A percentile compares a stretch with the other conserved stretches of the same genome.
These are phyloP conservation scores for Paecilomyces sp. DNA, from an alignment of 2,329 filamentous ascomycete species.

Conservation along the genomic window DNA sequence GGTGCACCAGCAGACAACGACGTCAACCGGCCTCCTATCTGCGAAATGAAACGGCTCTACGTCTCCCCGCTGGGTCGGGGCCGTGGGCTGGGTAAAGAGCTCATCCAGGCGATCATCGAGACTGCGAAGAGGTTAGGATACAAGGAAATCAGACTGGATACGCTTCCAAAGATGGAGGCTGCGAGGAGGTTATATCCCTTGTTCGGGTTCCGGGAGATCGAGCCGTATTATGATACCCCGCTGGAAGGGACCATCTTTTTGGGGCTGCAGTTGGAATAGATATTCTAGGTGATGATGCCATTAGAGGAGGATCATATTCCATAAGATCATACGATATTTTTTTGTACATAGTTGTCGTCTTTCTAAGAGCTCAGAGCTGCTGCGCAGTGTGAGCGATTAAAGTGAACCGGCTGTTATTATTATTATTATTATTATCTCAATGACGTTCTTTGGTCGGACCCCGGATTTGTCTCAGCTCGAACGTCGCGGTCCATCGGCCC, in stretches of 20 bases:
- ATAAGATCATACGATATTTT: not conserved
- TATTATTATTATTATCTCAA: not conserved
- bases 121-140: constrained; percentile 45
- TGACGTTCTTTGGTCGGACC: not conserved
- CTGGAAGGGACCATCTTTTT: constrained; percentile 49
- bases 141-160: constrained; percentile 49
- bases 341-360: no score
- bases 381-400: no score
- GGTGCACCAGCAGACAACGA: constrained; percentile 1
- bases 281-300: not conserved
- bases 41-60: constrained; percentile 55
- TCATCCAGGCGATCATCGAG: constrained; percentile 40
- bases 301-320: no score
- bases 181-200: constrained; percentile 44
- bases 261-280: constrained; percentile 20
- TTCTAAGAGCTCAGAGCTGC: no score
- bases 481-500: not conserved
- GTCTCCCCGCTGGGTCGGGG: constrained; percentile 43
- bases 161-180: constrained; percentile 44
- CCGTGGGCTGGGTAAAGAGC: constrained; percentile 40
- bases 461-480: not conserved
- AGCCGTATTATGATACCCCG: constrained; percentile 51
- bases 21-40: constrained; percentile 13
- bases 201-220: constrained; percentile 46
- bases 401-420: no score